These are phyloP conservation scores for Hymenoscyphus occultus DNA, from an alignment of 2,329 filamentous ascomycete species.

Conservation along the genomic window DNA sequence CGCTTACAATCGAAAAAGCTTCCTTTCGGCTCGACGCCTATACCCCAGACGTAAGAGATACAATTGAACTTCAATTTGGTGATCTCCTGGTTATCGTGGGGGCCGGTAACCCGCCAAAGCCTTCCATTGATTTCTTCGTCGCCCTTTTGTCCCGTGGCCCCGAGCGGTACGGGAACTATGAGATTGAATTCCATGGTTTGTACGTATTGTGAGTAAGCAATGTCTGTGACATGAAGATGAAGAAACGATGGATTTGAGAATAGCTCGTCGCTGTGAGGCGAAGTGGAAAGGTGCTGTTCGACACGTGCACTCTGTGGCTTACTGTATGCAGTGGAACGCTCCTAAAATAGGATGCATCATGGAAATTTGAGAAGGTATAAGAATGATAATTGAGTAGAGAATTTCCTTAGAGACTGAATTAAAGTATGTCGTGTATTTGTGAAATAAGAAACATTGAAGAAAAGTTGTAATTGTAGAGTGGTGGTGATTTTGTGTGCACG, in stretches of 20 bases:
- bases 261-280: background rate
- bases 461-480: too few relatives aligned
- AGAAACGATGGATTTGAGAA: background rate
- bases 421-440: too few relatives aligned
- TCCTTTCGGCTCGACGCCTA: conserved; percentile 14
- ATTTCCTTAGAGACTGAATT: background rate
- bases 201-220: background rate
- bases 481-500: too few relatives aligned
- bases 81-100: conserved; percentile 10
- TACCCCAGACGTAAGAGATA: conserved; percentile 24
- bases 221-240: background rate
- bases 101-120: conserved; percentile 19
- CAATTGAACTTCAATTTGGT: conserved; percentile 19
- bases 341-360: background rate
- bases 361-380: background rate
- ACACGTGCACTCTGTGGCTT: background rate
- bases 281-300: background rate
- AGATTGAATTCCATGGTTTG: background rate
- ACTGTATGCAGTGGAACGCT: background rate
- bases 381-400: background rate
- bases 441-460: too few relatives aligned
- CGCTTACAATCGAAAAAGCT: conserved; percentile 22
- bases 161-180: background rate
- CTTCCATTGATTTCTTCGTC: conserved; percentile 22
- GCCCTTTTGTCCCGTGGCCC: conserved; percentile 11